These are phyloP conservation scores for Hypoxylon cercidicola DNA, from an alignment of 495 filamentous ascomycete species.

Conservation along the genomic window DNA sequence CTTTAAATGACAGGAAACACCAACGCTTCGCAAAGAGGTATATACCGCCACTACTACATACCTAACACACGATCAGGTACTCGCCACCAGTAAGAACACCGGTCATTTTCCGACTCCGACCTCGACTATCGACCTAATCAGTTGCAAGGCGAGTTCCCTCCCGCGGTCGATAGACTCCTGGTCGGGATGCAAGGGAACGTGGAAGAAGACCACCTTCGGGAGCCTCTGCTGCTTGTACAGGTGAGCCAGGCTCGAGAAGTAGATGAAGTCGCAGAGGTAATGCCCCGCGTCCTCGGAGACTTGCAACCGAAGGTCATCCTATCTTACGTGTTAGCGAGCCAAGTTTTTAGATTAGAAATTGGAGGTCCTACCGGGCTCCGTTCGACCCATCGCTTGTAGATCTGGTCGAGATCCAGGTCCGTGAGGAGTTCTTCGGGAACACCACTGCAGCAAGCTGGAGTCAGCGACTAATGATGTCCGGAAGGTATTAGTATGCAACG, in stretches of 20 bases:
- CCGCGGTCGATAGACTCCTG: slow-evolving; percentile 68
- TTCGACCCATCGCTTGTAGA: slow-evolving; percentile 64
- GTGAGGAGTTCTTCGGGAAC: slow-evolving; percentile 52
- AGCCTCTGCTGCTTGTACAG: slow-evolving; percentile 60
- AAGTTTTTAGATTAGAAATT: slow-evolving; percentile 10
- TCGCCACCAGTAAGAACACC: not conserved
- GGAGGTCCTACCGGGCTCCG: slow-evolving; percentile 49
- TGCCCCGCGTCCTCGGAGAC: slow-evolving; percentile 80
- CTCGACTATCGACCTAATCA: slow-evolving; percentile 74
- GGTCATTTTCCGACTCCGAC: slow-evolving; percentile 45
- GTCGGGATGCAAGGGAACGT: slow-evolving; percentile 73
- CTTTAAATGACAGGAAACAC: not conserved
- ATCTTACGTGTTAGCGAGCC: slow-evolving; percentile 4
- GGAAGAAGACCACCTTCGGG: slow-evolving; percentile 76
- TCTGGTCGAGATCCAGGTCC: slow-evolving; percentile 63
- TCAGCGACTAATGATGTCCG: too few species aligned
- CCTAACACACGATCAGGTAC: not conserved
- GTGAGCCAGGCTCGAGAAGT: slow-evolving; percentile 76
- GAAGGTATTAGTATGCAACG: slow-evolving; percentile 47
- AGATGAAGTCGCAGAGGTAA: slow-evolving; percentile 89
- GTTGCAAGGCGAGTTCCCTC: slow-evolving; percentile 68
- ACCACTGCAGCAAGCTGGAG: slow-evolving; percentile 9
- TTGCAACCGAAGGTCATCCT: slow-evolving; percentile 64
- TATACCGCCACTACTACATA: slow-evolving; percentile 7
- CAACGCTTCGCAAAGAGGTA: not conserved